Evolutionary conservation across 371 early-diverging fungal species (phyloP).

Genomic region (Sporodiniella umbellata): DNA sequence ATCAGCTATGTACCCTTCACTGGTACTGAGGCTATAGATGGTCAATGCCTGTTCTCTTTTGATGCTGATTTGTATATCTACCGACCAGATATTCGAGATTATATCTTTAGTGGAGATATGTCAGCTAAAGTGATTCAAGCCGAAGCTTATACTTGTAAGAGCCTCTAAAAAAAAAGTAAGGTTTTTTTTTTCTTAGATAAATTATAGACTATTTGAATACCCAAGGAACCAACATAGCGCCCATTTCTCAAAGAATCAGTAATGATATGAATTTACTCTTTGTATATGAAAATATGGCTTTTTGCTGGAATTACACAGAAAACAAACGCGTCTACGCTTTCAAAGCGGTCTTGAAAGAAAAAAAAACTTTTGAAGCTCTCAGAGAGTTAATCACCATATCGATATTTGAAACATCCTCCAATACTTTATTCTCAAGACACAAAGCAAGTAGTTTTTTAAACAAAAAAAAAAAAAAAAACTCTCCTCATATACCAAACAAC

Average conservation of each 20-base stretch:
- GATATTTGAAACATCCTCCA: slow-evolving; percentile 62
- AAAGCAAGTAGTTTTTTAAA: slow-evolving; percentile 8
- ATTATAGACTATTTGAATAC: slow-evolving; percentile 51
- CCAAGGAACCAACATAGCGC: slow-evolving; percentile 38
- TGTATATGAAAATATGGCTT: slow-evolving; percentile 35
- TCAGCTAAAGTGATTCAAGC: slow-evolving; percentile 44
- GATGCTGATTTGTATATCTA: slow-evolving; percentile 7
- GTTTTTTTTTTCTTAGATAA: background rate
- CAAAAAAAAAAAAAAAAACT: too few relatives aligned
- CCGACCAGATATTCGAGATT: slow-evolving; percentile 1
- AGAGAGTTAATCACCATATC: slow-evolving; percentile 59
- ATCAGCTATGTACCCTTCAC: background rate
- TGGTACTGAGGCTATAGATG: background rate
- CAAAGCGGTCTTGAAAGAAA: slow-evolving; percentile 55
- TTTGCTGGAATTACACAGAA: slow-evolving; percentile 46
- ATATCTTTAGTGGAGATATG: slow-evolving; percentile 20
- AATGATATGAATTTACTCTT: slow-evolving; percentile 74
- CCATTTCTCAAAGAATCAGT: slow-evolving; percentile 57
- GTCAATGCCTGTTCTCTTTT: slow-evolving; percentile 16
- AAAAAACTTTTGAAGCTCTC: slow-evolving; percentile 40
- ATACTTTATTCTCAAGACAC: slow-evolving; percentile 40
- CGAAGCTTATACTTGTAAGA: slow-evolving; percentile 27
- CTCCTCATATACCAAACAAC: too few relatives aligned
- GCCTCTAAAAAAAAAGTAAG: too few relatives aligned
- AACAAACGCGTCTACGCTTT: slow-evolving; percentile 59